Base-by-base conservation (phyloP, 345 rosid genomes). In the Brassica nigra region DNA sequence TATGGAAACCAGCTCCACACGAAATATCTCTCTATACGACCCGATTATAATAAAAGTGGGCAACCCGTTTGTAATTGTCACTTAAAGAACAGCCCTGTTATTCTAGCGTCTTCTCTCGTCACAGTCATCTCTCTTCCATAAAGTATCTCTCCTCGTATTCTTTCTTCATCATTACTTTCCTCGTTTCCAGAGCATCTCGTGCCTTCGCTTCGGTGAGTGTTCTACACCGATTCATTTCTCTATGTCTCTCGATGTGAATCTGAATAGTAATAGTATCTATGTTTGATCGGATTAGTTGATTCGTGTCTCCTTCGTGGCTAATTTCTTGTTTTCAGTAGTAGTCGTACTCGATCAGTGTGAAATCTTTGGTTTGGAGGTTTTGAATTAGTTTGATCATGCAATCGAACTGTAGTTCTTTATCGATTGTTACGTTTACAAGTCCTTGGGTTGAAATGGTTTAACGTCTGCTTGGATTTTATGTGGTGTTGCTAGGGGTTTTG, bases 111-210 rank as follows among this genome's bases (percentile, higher is more conserved):
- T 8, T n/a, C 79, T 31, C 20, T 75, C 68, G 57, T 80, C 72
- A 74, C 75, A 63, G 83, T 69, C 79, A 69, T 54, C 71, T 62
- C 37, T 52, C 20, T 61, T 18, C 72, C 10, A 75, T 80, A 80
- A 80, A 18, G n/a, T n/a, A 80, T 75, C 70, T 62, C 71, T 37
- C 78, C 55, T 68, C 62, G 2, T 36, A 37, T 54, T 63, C 57
- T 57, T 57, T 76, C 83, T 4, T 66, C 77, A 70, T 73, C 29
- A 36, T 8, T 44, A 20, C 30, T 39, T 4, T 15, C 47, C 44
- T 61, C 71, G 16, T 47, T 70, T 71, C 3, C 80, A 75, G 37
- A 75, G 72, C 71, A 65, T 71, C 70, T 76, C 55, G 57, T 58
- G 20, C 8, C 77, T 27, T 76, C 8, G 10, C 37, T 34, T 76